Conservation (phyloP, 805 yeast genomes). For the Hemisphaericaspora nanyangensis region DNA sequence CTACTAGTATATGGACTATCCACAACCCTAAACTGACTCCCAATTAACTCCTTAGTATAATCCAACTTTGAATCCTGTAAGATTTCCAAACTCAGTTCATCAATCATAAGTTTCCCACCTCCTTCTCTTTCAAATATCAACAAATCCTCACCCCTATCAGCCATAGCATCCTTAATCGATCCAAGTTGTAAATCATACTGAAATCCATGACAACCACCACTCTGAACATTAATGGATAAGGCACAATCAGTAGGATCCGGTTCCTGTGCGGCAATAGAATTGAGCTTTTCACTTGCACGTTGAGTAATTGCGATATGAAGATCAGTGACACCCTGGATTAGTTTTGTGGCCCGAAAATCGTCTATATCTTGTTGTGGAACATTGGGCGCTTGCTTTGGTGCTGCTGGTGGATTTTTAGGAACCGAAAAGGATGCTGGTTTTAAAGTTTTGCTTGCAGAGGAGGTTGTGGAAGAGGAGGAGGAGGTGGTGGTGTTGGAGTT, state of each 20-base stretch:
- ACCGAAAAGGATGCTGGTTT: constrained; percentile 27
- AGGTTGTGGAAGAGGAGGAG: constrained; percentile 5
- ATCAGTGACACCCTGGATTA: constrained; percentile 33
- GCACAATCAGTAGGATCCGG: constrained; percentile 52
- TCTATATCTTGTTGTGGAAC: constrained; percentile 21
- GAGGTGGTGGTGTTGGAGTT: constrained; percentile 1
- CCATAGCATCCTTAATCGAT: constrained; percentile 38
- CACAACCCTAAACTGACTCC: constrained; percentile 89
- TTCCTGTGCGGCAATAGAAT: constrained; percentile 49
- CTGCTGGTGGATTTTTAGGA: constrained; percentile 18
- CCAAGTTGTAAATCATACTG: constrained; percentile 72
- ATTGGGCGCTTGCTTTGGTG: constrained; percentile 8
- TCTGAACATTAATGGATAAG: constrained; percentile 72
- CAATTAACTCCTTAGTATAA: constrained; percentile 88
- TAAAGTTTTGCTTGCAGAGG: constrained; percentile 13
- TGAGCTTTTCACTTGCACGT: constrained; percentile 50
- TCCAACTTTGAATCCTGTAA: constrained; percentile 83
- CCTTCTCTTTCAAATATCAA: constrained; percentile 62
- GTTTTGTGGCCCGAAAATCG: constrained; percentile 31
- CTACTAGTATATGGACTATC: constrained; percentile 79
- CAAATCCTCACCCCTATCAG: constrained; percentile 22
- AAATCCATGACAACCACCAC: constrained; percentile 98
- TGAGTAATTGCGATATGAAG: constrained; percentile 44
- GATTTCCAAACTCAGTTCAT: constrained; percentile 74
- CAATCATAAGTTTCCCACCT: constrained; percentile 56